Conservation (phyloP, 2,329 filamentous ascomycete genomes). For the Colletotrichum camelliae region DNA sequence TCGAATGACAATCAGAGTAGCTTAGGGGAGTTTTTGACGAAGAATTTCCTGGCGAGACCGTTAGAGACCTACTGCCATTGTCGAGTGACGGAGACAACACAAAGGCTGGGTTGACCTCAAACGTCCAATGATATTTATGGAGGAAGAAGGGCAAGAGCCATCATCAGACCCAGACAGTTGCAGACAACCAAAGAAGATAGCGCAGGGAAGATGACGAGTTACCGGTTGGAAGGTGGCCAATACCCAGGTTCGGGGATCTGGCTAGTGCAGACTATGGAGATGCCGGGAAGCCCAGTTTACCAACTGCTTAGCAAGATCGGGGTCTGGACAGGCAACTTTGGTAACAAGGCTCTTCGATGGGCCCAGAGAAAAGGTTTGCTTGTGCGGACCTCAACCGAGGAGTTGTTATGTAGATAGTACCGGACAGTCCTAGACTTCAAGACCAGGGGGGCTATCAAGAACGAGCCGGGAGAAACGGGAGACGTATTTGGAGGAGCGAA, state of each 20-base stretch:
- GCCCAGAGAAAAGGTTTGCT: not conserved
- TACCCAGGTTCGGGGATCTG: not conserved
- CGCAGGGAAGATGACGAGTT: constrained; percentile 2
- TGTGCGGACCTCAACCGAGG: not conserved
- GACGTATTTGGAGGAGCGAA: not conserved
- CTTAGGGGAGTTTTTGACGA: not conserved
- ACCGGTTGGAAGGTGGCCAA: constrained; percentile 12
- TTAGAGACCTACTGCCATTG: not conserved
- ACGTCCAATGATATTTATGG: constrained; percentile 11
- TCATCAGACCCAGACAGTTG: not conserved
- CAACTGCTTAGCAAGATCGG: not conserved
- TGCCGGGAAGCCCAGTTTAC: not conserved
- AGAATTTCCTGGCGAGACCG: not conserved
- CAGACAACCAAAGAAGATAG: not conserved
- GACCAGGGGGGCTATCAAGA: not conserved
- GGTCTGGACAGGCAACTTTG: not conserved
- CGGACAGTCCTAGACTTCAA: not conserved
- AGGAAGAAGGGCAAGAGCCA: not conserved
- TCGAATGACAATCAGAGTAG: not conserved
- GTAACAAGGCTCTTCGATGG: not conserved
- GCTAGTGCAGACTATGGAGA: not conserved
- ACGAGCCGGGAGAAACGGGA: not conserved
- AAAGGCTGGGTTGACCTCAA: not conserved
- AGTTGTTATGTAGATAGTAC: not conserved
- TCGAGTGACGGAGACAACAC: constrained; percentile 1